phyloP scores from a whole-genome alignment of 371 early-diverging fungal species.

The Zychaea mexicana region DNA sequence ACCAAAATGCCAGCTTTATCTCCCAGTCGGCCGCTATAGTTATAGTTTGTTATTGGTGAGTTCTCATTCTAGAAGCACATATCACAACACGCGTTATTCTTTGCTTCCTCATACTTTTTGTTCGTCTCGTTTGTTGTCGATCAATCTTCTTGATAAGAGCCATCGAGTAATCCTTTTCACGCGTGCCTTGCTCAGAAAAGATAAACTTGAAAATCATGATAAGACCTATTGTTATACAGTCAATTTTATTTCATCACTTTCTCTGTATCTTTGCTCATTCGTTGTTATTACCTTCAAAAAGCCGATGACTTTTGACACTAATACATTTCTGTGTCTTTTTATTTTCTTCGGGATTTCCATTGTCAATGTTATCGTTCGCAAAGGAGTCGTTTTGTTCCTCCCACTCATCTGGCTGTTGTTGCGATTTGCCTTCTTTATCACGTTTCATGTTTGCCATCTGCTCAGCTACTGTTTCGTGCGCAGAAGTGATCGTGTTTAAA shows the following conservation, averaged over 20 bases:
- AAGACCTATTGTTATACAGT: conserved; percentile 20
- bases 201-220: conserved; percentile 34
- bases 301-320: background rate
- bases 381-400: background rate
- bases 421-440: background rate
- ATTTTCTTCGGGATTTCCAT: background rate
- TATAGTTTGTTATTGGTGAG: too few species aligned
- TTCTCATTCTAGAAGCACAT: background rate
- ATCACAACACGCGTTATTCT: background rate
- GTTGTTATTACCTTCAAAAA: conserved; percentile 15
- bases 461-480: background rate
- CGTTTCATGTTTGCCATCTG: background rate
- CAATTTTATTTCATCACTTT: background rate
- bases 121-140: background rate
- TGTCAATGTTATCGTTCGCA: background rate
- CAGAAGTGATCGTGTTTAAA: background rate
- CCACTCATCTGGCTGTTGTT: background rate
- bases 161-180: conserved; percentile 47
- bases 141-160: conserved; percentile 35
- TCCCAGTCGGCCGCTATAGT: conserved; percentile 12
- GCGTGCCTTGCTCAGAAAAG: conserved; percentile 26
- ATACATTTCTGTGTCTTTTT: conserved; percentile 3
- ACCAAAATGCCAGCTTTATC: conserved; percentile 39
- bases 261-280: background rate
- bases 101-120: background rate